Base-by-base conservation (phyloP, 352 stramenopile genomes). In the Phytophthora pisi region DNA sequence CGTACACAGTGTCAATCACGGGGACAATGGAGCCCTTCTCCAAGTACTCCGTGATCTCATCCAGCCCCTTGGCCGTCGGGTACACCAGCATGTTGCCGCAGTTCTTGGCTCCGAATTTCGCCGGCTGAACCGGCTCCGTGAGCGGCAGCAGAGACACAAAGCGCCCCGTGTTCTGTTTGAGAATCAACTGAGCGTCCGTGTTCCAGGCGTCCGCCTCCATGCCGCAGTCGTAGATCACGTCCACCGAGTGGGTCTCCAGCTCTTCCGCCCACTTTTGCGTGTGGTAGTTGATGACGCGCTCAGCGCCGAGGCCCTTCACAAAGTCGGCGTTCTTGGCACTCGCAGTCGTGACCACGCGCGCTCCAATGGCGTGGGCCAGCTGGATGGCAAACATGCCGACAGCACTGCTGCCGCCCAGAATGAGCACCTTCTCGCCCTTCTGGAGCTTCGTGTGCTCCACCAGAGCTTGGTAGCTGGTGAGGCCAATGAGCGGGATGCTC, bases 321-420 rank as follows among this genome's bases (percentile, higher is more conserved):
- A 74, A 61, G 8, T 75, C 70, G 11, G 57, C 57, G 43, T 84
- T 79, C 50, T 70, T 61, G 5, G 52, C 49, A 26, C 75, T 84
- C 24, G 68, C 65, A 2, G 74, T 79, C 0, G 66, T 20, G 23
- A 70, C 62, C 46, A 84, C 75, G 38, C 61, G 46, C 11, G 69
- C 69, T 5, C 70, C 76, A 15, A 76, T 28, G 2, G 54, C 45
- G 26, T 77, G 66, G n/a, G 78, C 80, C 24, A 86, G 60, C 38
- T 89, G 78, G 1, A 89, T 67, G 3, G 69, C 81, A 46, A 82
- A 72, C 34, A 75, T 66, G 1, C 81, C 81, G 2, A 72, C 74
- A 30, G 55, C 67, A 26, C 74, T 74, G 34, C 67, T 77, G 10
- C 73, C 81, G 2, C 78, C 81, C 4, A 85, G 63, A 51, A 89